phyloP scores from a whole-genome alignment of 495 filamentous ascomycete genomes.

The Penicillium steckii region DNA sequence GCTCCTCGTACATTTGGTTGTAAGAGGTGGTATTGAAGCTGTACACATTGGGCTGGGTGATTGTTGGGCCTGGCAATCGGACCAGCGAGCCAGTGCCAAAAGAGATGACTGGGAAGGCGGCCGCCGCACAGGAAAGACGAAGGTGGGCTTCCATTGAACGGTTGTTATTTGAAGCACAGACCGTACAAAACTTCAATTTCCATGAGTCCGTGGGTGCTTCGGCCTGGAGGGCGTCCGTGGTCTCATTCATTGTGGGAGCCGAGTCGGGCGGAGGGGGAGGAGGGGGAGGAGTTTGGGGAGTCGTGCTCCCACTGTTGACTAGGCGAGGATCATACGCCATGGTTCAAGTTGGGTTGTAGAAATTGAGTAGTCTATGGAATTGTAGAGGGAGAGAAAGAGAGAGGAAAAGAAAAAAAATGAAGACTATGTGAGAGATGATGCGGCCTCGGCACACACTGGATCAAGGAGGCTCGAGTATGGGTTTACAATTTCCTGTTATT shows the following conservation, averaged over 20 bases:
- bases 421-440: slow-evolving; percentile 13
- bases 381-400: not conserved
- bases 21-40: slow-evolving; percentile 95
- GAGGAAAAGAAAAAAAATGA: slow-evolving; percentile 3
- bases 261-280: slow-evolving; percentile 51
- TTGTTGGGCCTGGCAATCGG: slow-evolving; percentile 87
- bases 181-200: slow-evolving; percentile 96
- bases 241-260: slow-evolving; percentile 19
- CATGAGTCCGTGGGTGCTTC: slow-evolving; percentile 57
- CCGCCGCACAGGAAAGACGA: slow-evolving; percentile 68
- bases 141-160: slow-evolving; percentile 99
- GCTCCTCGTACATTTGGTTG: slow-evolving; percentile 82
- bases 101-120: slow-evolving; percentile 88
- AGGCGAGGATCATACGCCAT: slow-evolving; percentile 60
- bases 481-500: slow-evolving; percentile 40
- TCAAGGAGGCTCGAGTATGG: slow-evolving; percentile 41
- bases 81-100: slow-evolving; percentile 97
- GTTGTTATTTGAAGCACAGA: slow-evolving; percentile 97
- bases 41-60: slow-evolving; percentile 94
- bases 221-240: slow-evolving; percentile 20
- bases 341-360: slow-evolving; percentile 6
- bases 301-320: slow-evolving; percentile 43
- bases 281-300: slow-evolving; percentile 40
- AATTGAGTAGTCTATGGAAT: slow-evolving; percentile 8
- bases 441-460: slow-evolving; percentile 5